Percentiles rank a stretch among this genome's conserved stretches.
Conservation (phyloP, 805 yeast genomes). For the Sungouiella thailandica region DNA sequence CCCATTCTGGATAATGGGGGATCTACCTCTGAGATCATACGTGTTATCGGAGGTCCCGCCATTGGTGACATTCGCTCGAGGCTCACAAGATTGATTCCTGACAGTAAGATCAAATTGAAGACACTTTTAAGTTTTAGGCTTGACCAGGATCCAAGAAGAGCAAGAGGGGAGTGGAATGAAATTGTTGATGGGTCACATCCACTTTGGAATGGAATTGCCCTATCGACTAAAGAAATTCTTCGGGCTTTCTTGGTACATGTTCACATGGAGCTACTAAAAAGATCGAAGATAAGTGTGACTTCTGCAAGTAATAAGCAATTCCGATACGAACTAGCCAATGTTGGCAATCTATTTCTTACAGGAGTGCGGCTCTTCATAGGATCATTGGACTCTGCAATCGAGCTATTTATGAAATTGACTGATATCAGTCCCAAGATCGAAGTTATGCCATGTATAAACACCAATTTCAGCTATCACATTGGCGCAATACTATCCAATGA, state of each 20-base stretch:
- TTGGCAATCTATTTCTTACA: constrained; percentile 80
- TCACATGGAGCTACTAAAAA: constrained; percentile 69
- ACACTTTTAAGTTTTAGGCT: constrained; percentile 44
- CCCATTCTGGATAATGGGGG: constrained; percentile 95
- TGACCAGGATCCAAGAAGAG: constrained; percentile 42
- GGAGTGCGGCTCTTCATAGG: constrained; percentile 82
- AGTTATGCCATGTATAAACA: constrained; percentile 77
- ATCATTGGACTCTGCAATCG: constrained; percentile 79
- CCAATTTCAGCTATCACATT: constrained; percentile 82
- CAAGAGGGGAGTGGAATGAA: constrained; percentile 68
- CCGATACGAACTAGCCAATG: constrained; percentile 69
- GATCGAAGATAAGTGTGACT: constrained; percentile 40
- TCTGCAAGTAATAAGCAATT: constrained; percentile 46
- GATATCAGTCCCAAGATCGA: constrained; percentile 47
- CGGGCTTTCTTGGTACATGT: constrained; percentile 75
- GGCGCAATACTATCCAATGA: constrained; percentile 73
- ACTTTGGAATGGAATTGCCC: constrained; percentile 58
- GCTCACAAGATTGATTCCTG: constrained; percentile 67
- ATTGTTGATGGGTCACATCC: constrained; percentile 76
- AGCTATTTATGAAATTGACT: constrained; percentile 61
- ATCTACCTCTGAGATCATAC: constrained; percentile 80
- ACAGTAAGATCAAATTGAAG: constrained; percentile 32
- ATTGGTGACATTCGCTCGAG: constrained; percentile 89
- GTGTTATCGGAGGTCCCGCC: constrained; percentile 92
- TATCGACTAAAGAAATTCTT: constrained; percentile 63